phyloP scores from a whole-genome alignment of 306 rosid species.

The Cotoneaster glaucophyllus region DNA sequence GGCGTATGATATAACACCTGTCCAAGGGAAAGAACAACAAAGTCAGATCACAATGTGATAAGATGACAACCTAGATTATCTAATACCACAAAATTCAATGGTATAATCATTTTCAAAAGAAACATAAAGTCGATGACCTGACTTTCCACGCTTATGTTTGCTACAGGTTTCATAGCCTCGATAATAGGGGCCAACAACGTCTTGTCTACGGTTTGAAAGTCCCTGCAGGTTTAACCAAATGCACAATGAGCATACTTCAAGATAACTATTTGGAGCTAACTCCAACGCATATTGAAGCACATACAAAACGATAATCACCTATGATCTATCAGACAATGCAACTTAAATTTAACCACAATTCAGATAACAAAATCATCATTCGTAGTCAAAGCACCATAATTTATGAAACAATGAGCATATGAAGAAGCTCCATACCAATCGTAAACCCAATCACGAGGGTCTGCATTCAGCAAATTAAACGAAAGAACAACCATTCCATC shows the following conservation, averaged over 20 bases:
- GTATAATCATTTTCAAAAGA: constrained; percentile 1
- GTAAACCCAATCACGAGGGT: constrained; percentile 71
- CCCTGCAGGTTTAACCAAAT: constrained; percentile 46
- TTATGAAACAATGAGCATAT: not conserved
- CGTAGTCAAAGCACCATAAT: not conserved
- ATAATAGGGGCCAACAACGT: constrained; percentile 62
- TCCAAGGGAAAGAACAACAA: constrained; percentile 6
- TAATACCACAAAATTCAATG: not conserved
- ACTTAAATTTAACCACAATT: not conserved
- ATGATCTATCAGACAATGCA: too few species aligned
- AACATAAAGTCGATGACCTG: constrained; percentile 39
- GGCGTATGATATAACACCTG: constrained; percentile 89
- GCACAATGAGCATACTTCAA: not conserved
- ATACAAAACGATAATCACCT: not conserved
- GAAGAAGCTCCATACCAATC: constrained; percentile 57
- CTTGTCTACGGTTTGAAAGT: constrained; percentile 54
- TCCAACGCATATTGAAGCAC: not conserved
- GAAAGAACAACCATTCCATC: constrained; percentile 90
- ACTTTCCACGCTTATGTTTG: constrained; percentile 81
- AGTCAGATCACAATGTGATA: constrained; percentile 1
- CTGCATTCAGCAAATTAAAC: constrained; percentile 84
- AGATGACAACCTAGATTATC: not conserved
- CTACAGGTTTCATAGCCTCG: constrained; percentile 66
- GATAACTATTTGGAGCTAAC: not conserved
- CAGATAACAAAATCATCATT: not conserved